These are phyloP conservation scores for Suhomyces anneliseae DNA, from an alignment of 1,139 yeast genomes.

Conservation along the genomic window DNA sequence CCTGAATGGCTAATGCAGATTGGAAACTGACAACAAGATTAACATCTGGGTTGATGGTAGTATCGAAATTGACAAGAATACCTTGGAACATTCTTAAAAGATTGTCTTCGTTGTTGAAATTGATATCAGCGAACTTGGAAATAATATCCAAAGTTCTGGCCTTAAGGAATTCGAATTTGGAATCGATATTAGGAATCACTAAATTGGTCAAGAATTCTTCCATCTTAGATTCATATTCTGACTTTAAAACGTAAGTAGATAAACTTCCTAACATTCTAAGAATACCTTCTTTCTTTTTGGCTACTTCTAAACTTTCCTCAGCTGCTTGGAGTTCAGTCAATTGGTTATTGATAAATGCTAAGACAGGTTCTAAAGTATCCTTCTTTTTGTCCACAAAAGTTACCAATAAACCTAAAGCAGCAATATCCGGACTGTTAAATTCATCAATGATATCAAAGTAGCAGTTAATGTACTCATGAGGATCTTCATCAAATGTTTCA, in stretches of 20 bases:
- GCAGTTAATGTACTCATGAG: constrained; percentile 84
- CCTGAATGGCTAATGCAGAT: constrained; percentile 83
- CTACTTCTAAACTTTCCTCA: constrained; percentile 53
- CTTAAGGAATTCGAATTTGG: constrained; percentile 68
- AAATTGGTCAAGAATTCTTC: constrained; percentile 64
- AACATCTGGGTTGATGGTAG: constrained; percentile 37
- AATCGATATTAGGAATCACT: constrained; percentile 71
- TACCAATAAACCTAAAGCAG: constrained; percentile 61
- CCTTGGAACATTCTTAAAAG: constrained; percentile 64
- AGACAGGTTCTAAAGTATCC: constrained; percentile 57
- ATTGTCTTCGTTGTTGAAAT: constrained; percentile 50
- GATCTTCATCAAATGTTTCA: constrained; percentile 83
- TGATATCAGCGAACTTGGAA: constrained; percentile 66
- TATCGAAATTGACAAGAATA: constrained; percentile 57
- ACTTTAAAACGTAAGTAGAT: constrained; percentile 57
- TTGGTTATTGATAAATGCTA: constrained; percentile 63
- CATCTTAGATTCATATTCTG: constrained; percentile 58
- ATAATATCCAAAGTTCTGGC: constrained; percentile 84
- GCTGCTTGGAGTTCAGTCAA: constrained; percentile 43
- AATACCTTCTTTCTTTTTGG: constrained; percentile 77
- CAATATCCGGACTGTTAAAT: constrained; percentile 62
- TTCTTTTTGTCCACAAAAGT: constrained; percentile 69
- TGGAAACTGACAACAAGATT: constrained; percentile 80
- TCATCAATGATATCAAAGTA: constrained; percentile 69
- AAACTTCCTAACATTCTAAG: constrained; percentile 76